These are phyloP conservation scores for Xerocomus cyaneibrunnescens DNA, from an alignment of 1,284 basidiomycete genomes.

Conservation along the genomic window DNA sequence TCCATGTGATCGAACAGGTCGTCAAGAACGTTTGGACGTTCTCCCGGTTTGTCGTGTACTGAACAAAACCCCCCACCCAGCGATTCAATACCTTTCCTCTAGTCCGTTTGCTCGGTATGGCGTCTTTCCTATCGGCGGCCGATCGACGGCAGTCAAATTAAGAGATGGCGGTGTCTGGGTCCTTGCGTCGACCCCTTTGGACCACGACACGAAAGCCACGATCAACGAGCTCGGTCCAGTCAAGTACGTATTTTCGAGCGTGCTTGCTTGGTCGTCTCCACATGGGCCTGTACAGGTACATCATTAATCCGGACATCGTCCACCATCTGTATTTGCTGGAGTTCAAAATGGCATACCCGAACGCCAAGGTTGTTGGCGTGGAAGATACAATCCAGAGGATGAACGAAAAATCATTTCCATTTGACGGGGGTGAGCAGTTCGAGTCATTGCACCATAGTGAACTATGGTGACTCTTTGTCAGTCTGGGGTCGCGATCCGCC, in stretches of 20 bases:
- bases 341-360: constrained; percentile 74
- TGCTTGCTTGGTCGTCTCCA: background rate
- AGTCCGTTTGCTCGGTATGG: constrained; percentile 73
- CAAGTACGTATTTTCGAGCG: constrained; percentile 43
- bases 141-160: constrained; percentile 82
- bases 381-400: constrained; percentile 50
- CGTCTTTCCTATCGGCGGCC: constrained; percentile 72
- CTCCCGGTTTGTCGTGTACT: constrained; percentile 50
- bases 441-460: background rate
- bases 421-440: constrained; percentile 58
- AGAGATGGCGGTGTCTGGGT: constrained; percentile 76
- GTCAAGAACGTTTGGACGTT: constrained; percentile 69
- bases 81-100: constrained; percentile 11
- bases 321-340: constrained; percentile 70
- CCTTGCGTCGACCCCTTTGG: constrained; percentile 81
- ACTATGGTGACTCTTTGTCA: constrained; percentile 26
- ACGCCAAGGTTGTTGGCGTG: constrained; percentile 73
- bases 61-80: background rate
- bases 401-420: constrained; percentile 44
- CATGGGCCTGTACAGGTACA: constrained; percentile 46
- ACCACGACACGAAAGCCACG: constrained; percentile 68
- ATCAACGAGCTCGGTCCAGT: constrained; percentile 77
- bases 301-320: constrained; percentile 61
- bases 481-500: constrained; percentile 66
- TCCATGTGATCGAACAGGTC: constrained; percentile 40